Conservation (phyloP, 768 basidiomycete species). For the Pleurotus tuber-regium region DNA sequence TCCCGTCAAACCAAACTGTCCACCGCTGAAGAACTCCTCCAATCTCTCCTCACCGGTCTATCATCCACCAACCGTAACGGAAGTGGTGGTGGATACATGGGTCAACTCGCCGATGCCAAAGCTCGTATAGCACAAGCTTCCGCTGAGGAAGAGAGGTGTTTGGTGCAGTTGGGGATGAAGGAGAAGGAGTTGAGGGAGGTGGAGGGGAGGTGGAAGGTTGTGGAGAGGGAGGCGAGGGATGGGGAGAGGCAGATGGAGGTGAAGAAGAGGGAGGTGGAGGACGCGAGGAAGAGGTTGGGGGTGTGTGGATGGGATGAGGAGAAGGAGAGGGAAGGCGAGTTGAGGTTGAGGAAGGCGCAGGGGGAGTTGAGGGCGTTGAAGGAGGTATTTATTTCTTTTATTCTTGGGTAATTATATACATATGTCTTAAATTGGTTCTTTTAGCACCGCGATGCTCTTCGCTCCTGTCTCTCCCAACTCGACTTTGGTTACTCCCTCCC, state of each 20-base stretch:
- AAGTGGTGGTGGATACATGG: slow-evolving; percentile 91
- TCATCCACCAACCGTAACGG: slow-evolving; percentile 65
- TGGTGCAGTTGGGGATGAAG: slow-evolving; percentile 69
- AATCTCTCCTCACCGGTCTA: slow-evolving; percentile 91
- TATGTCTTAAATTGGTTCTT: neutral
- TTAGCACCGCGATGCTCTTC: slow-evolving; percentile 65
- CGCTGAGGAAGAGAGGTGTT: slow-evolving; percentile 83
- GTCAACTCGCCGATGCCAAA: slow-evolving; percentile 86
- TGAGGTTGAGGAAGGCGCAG: slow-evolving; percentile 48
- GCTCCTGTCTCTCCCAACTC: slow-evolving; percentile 64
- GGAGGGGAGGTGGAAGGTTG: slow-evolving; percentile 78
- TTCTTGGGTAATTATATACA: neutral
- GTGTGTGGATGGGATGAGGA: slow-evolving; percentile 76
- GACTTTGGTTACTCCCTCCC: slow-evolving; percentile 86
- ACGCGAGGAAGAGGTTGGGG: slow-evolving; percentile 47
- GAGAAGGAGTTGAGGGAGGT: slow-evolving; percentile 76
- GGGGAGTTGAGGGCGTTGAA: slow-evolving; percentile 51
- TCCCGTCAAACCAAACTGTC: slow-evolving; percentile 56
- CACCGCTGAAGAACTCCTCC: slow-evolving; percentile 88
- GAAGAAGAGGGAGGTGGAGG: slow-evolving; percentile 57
- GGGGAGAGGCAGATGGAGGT: slow-evolving; percentile 65
- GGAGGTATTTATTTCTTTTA: slow-evolving; percentile 47
- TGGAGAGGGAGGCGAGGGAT: slow-evolving; percentile 81
- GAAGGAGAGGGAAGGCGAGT: slow-evolving; percentile 60
- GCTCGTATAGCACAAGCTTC: slow-evolving; percentile 69